Conservation (phyloP, 352 stramenopile genomes). For the Phytopythium kandeliae region DNA sequence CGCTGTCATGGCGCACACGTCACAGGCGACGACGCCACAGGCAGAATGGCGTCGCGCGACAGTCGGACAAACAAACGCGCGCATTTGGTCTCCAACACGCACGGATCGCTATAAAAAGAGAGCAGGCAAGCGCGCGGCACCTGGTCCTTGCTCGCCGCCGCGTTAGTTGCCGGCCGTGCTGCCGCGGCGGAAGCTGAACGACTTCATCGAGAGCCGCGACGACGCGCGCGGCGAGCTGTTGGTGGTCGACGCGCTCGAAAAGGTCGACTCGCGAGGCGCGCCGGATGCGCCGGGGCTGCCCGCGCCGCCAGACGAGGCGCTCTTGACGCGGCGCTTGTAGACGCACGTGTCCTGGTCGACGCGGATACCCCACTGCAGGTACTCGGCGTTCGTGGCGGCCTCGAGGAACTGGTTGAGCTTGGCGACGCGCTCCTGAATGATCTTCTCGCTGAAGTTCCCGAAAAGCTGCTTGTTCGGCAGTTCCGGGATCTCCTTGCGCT, state of each 20-base stretch:
- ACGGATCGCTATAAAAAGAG: conserved; percentile 5
- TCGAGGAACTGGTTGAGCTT: conserved; percentile 76
- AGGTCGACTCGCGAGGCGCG: conserved; percentile 33
- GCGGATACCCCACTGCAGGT: conserved; percentile 71
- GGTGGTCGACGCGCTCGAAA: conserved; percentile 25
- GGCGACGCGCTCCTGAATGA: conserved; percentile 65
- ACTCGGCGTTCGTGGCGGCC: conserved; percentile 64
- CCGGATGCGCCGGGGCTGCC: conserved; percentile 62
- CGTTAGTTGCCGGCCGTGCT: conserved; percentile 45
- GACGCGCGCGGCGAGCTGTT: conserved; percentile 50
- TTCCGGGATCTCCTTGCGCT: conserved; percentile 68
- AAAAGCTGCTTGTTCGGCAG: conserved; percentile 72
- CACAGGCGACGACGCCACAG: no score
- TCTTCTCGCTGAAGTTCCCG: conserved; percentile 67
- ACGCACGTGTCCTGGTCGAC: conserved; percentile 72
- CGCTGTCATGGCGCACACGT: no score
- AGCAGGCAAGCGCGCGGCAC: no score
- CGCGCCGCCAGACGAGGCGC: conserved; percentile 29
- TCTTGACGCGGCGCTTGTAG: conserved; percentile 69
- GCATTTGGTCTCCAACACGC: background rate
- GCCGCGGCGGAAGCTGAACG: conserved; percentile 62
- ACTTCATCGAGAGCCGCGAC: conserved; percentile 63
- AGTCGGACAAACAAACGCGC: no score
- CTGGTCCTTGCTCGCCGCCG: no score
- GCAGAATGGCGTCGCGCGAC: no score